Conservation (phyloP, 2,329 filamentous ascomycete genomes). For the Talaromyces sp. region DNA sequence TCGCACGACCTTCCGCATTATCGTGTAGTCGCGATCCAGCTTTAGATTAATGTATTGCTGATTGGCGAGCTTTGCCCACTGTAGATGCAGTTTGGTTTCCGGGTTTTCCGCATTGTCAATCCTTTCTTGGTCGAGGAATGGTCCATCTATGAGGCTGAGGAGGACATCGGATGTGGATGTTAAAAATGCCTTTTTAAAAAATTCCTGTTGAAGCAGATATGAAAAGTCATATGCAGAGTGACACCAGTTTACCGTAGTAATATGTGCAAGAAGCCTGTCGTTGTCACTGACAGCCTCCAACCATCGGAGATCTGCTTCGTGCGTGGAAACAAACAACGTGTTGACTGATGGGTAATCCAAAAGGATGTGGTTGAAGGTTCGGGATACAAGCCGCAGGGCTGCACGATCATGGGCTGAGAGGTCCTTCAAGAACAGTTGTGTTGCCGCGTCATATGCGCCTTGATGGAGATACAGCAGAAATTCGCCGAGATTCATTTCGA, state of each 20-base stretch:
- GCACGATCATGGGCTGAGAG: neutral
- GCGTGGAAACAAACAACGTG: neutral
- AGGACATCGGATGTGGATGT: too few relatives aligned
- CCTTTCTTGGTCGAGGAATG: too few relatives aligned
- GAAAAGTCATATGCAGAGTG: neutral
- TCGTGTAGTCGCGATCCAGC: neutral
- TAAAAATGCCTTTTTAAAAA: too few relatives aligned
- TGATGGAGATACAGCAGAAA: neutral
- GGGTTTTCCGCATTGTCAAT: too few relatives aligned
- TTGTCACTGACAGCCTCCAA: conserved; percentile 1
- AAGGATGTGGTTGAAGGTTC: neutral
- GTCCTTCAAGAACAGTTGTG: neutral
- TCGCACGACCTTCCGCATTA: neutral
- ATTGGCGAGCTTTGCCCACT: neutral
- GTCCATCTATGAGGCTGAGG: too few relatives aligned
- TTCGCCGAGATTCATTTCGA: conserved; percentile 1
- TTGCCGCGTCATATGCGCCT: neutral
- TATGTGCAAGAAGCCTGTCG: neutral
- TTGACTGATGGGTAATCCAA: neutral
- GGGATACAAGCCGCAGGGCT: neutral
- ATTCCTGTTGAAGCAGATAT: neutral
- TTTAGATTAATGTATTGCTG: neutral
- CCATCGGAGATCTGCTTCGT: neutral
- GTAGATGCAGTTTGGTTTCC: too few relatives aligned
- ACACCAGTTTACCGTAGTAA: conserved; percentile 1